These are phyloP conservation scores for Curvularia lunata DNA, from an alignment of 2,329 filamentous ascomycete species.

Conservation along the genomic window DNA sequence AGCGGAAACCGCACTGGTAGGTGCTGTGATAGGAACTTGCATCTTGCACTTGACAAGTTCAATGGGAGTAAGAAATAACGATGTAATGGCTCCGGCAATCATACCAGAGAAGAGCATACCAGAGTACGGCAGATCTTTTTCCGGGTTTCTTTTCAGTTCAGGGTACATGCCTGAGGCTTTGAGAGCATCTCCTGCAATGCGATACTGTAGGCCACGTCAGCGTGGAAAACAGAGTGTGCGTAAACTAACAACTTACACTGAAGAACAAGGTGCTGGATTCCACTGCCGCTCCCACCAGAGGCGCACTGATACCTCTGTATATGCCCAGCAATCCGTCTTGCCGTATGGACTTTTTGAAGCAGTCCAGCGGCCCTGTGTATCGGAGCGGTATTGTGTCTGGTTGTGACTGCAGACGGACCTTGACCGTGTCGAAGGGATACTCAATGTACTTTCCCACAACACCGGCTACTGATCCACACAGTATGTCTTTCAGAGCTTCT, in stretches of 20 bases:
- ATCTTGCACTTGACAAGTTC: constrained; percentile 99
- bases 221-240: background rate
- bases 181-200: constrained; percentile 62
- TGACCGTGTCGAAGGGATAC: constrained; percentile 98
- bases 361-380: constrained; percentile 88
- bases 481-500: constrained; percentile 82
- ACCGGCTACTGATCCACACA: constrained; percentile 89
- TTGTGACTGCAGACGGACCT: constrained; percentile 96
- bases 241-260: constrained; percentile 59
- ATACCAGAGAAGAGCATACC: constrained; percentile 82
- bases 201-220: constrained; percentile 50
- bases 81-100: constrained; percentile 86
- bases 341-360: constrained; percentile 84
- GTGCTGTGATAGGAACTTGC: constrained; percentile 69
- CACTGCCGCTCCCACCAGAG: constrained; percentile 85
- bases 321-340: constrained; percentile 80
- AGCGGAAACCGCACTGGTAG: constrained; percentile 52
- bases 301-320: constrained; percentile 92
- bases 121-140: constrained; percentile 71
- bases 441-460: constrained; percentile 95
- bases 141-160: constrained; percentile 50
- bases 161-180: constrained; percentile 65
- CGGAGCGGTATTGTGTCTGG: constrained; percentile 80
- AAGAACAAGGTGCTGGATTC: constrained; percentile 94
- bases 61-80: constrained; percentile 88